Percentiles rank a stretch among this genome's conserved stretches.
These are phyloP conservation scores for Guillardia theta DNA, from an alignment of 78 protist genomes.

Conservation along the genomic window DNA sequence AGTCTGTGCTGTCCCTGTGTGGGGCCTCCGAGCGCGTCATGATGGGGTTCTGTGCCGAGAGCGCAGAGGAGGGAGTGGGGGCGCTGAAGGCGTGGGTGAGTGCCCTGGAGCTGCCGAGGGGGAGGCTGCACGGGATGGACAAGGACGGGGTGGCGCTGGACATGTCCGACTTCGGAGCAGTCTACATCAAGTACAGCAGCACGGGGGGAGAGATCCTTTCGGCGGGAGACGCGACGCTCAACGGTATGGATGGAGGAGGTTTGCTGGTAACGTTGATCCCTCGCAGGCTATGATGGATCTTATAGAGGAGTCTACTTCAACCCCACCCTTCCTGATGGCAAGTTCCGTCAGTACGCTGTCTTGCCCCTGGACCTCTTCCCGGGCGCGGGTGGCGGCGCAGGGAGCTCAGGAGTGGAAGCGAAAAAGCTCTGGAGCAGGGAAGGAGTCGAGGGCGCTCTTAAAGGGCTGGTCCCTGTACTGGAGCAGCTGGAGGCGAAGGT, in stretches of 20 bases:
- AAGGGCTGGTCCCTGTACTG: too few relatives aligned
- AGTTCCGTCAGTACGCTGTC: constrained; percentile 16
- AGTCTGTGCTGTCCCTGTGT: neutral
- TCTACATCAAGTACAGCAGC: neutral
- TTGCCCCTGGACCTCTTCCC: constrained; percentile 18
- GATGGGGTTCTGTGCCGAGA: constrained; percentile 45
- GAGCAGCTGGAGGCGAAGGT: too few relatives aligned
- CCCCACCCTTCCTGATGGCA: neutral
- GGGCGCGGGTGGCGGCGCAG: too few relatives aligned
- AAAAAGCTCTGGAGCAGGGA: too few relatives aligned
- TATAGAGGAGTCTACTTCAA: neutral
- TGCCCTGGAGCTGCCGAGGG: neutral
- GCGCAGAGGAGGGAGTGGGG: neutral
- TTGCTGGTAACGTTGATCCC: neutral
- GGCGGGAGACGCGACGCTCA: neutral
- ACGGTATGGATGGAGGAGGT: neutral
- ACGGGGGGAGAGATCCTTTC: neutral
- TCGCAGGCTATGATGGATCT: neutral
- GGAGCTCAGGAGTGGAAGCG: too few relatives aligned
- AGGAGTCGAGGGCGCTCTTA: too few relatives aligned
- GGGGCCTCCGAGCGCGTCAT: neutral
- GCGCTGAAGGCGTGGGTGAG: neutral
- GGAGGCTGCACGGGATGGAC: constrained; percentile 45
- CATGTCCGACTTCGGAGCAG: constrained; percentile 17
- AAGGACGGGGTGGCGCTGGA: constrained; percentile 21